These are phyloP conservation scores for Dichotomopilus funicola DNA, from an alignment of 2,329 filamentous ascomycete genomes.

Conservation along the genomic window DNA sequence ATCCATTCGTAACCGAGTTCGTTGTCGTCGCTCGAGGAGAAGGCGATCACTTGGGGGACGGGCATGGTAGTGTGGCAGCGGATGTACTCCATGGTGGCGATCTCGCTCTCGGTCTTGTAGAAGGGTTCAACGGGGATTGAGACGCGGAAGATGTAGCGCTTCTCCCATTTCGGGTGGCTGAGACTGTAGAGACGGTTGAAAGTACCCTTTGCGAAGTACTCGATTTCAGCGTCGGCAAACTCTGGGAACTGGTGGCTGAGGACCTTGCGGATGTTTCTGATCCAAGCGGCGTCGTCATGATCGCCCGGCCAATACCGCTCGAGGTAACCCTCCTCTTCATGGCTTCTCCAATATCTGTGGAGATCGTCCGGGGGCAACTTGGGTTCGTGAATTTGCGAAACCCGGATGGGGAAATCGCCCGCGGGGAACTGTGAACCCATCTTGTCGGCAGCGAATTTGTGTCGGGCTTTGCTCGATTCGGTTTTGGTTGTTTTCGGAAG, in stretches of 20 bases:
- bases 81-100: constrained; percentile 15
- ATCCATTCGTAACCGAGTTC: constrained; percentile 15
- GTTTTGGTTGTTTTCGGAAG: background rate
- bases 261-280: constrained; percentile 4
- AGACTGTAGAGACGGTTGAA: constrained; percentile 16
- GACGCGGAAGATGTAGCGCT: constrained; percentile 10
- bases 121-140: constrained; percentile 15
- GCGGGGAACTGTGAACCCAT: constrained; percentile 1
- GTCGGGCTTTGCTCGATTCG: background rate
- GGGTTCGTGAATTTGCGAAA: background rate
- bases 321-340: constrained; percentile 10
- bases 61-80: constrained; percentile 12
- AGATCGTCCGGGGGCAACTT: background rate
- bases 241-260: constrained; percentile 1
- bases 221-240: constrained; percentile 8
- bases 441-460: background rate
- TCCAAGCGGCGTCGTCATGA: constrained; percentile 7
- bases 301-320: constrained; percentile 14
- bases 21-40: constrained; percentile 15
- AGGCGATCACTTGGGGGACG: constrained; percentile 11
- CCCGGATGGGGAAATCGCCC: constrained; percentile 5
- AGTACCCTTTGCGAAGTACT: constrained; percentile 12
- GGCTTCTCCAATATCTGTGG: constrained; percentile 12
- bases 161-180: constrained; percentile 3
- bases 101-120: constrained; percentile 17